Evolutionary conservation across 768 basidiomycete species (phyloP), one percentile per base, ranked within the genome.

Genomic region (Boletellus ananas): DNA sequence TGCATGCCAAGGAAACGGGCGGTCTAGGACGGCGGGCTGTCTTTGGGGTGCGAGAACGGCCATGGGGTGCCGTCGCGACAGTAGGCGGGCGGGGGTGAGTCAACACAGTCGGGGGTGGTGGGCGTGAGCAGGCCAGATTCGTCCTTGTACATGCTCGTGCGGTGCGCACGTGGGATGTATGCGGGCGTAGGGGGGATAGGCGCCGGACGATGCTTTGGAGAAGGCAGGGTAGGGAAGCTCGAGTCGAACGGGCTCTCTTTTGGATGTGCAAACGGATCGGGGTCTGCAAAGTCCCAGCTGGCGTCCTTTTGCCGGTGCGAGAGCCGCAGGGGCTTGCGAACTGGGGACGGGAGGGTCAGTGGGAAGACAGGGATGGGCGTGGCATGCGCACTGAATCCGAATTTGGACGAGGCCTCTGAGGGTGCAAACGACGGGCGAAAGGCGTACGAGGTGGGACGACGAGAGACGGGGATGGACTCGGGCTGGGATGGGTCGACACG

Each of bases 271-370:
- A 51, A 52, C 1, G 65, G 61, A 49, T 67, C 66, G 3, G 59
- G 54, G 34, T 68, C 65, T 0, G 62, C 57, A 62, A 67, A 68
- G 51, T 68, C 67, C 65, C 65, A 67, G 55, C 60, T 59, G 21
- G 40, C 29, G 34, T 62, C 56, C 6, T 51, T 40, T 7, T 34
- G 54, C 41, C 47, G 55, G 35, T 55, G 59, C 0, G 60, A 54
- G 29, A 64, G 55, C 38, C 54, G 66, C 34, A 62, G 50, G 11
- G 65, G 52, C 5, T 66, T 68, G 6, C 61, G 66, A 34, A 43
- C 64, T 65, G 16, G 17, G 9, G 17, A 18, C 10, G 3, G 12
- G 36, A 45, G 8, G 12, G 34, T 4, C 25, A 18, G 4, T 27
- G 34, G 0, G 6, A 2, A 11, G 14, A 10, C 17, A 14, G 27